Evolutionary conservation across 2,329 filamentous ascomycete species (phyloP), one percentile per base, ranked within the genome.

Genomic region (Penicillium sp.): DNA sequence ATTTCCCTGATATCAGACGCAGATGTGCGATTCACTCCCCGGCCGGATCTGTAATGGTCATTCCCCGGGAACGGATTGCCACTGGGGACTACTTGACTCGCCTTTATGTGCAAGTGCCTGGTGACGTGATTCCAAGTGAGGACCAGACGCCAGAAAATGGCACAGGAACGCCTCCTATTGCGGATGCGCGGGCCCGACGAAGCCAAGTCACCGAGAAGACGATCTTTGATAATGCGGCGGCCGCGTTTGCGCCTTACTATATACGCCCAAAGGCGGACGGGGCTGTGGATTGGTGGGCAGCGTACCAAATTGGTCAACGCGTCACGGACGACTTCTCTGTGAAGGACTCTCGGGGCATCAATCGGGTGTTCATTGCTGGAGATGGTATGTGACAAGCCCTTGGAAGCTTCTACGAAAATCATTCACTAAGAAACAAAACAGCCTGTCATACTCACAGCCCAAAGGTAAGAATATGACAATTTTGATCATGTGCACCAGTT

Each of bases 1-100:
- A 90, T 64, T 91, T 91, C 60, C 88, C 89, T 0, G 89, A 93
- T 67, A 90, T 92, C 64, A 87, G 90, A 78, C 87, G 89, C 80
- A 87, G 89, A 77, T 89, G 86, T 64, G 89, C 86, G 0, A 89
- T 92, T 55, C 88, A 91, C 68, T 90, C 88, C 4, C 79, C 84
- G 47, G 79, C 87, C 54, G 89, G 89, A 1, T 91, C 88, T 18
- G 86, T 92, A 66, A 89, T 92, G 83, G 85, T 92, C 8, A 91
- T 92, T 49, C 89, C 89, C 0, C 80, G 87, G 21, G 88, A 90
- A 69, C 77, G 78, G 1, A 81, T 83, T 52, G 72, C 72, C 21
- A 73, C 83, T 54, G 83, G 86, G 56, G 83, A 89, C 73, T 86
- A 89, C 44, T 81, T 88, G 10, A 81, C 89, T 18, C 87, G 90